Base-by-base conservation (phyloP, 2,329 filamentous ascomycete genomes). In the Apiospora marii region DNA sequence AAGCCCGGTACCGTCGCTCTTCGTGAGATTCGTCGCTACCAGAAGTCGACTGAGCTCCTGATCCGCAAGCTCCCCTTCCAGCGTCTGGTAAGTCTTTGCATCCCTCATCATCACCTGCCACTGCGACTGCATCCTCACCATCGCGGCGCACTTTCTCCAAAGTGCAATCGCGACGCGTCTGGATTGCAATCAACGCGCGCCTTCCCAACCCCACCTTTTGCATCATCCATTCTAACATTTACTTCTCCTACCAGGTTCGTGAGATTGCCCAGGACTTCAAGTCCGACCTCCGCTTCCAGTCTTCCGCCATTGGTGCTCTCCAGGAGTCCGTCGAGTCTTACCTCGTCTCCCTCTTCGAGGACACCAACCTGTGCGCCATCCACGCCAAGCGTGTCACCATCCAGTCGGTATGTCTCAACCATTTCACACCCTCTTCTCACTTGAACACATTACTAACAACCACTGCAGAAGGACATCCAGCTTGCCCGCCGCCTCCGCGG, bases 341-440 rank as follows among this genome's bases (percentile, higher is more conserved):
- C 88, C 93, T 99, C 81, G 95, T 98, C 86, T 97, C 95, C 64
- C 92, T 98, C 77, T 98, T 98, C 81, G 95, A 98, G 87, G 96
- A 98, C 84, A 98, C 96, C 87, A 98, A 98, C 89, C 88, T 98
- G 70, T 98, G 96, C 87, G 96, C 96, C 82, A 98, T 98, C 85
- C 96, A 98, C 87, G 96, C 96, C 87, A 98, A 98, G 92, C 95
- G 96, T 88, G 96, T 98, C 82, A 98, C 96, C 82, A 98, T 98
- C 86, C 96, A 96, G 86, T 92, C 92, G 78, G 83, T 86, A 80
- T 79, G 84, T 84, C 74, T 67, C 6, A 22, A 41, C 34, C 34
- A 34, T 22, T n/a, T 7, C n/a, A 4, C 70, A 41, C 67, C n/a
- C 44, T 64, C 58, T 41, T n/a, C 14, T 22, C 12, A 68, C 46